Base-by-base conservation (phyloP, 2,329 filamentous ascomycete genomes). In the Talaromyces sp. region DNA sequence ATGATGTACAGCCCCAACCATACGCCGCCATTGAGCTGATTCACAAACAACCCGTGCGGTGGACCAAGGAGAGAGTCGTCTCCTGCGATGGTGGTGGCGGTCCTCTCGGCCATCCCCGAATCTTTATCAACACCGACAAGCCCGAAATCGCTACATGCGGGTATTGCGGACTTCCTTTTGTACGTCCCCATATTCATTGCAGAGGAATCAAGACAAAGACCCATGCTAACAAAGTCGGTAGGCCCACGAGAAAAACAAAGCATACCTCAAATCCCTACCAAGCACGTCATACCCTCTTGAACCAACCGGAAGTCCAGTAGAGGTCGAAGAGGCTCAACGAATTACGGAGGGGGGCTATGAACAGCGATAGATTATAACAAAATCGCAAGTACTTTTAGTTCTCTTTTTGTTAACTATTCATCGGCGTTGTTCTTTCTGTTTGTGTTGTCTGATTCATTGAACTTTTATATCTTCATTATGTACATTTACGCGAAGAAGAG, bases 41-140 rank as follows among this genome's bases (percentile, higher is more conserved):
- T 70, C 94, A 99, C 82, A 87, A 92, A 80, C 89, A 97, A 76
- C 93, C 92, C 19, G 94, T 99, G 36, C 84, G 85, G 74, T 99
- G 94, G 93, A 89, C 87, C 60, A 87, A 96, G 72, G 83, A 89
- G 63, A 84, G 86, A 61, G 76, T 89, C 51, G 93, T 95, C 53
- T 86, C 86, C 45, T 99, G 94, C 73, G 92, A 97, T 69, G 94
- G 94, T 59, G 94, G 93, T 60, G 92, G 92, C 65, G 94, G 93
- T 46, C 88, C 92, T 33, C 79, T 89, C 57, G 94, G 94, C 43
- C 94, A 99, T 75, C 94, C 94, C 52, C 84, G 85, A 70, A 88
- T 99, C 77, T 99, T 91, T 75, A 99, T 99, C 84, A 99, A 99
- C 78, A 87, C 89, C 65, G 94, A 99, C 78, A 97, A 97, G 82